These are phyloP conservation scores for Monosporascus ibericus DNA, from an alignment of 2,329 filamentous ascomycete genomes.

Conservation along the genomic window DNA sequence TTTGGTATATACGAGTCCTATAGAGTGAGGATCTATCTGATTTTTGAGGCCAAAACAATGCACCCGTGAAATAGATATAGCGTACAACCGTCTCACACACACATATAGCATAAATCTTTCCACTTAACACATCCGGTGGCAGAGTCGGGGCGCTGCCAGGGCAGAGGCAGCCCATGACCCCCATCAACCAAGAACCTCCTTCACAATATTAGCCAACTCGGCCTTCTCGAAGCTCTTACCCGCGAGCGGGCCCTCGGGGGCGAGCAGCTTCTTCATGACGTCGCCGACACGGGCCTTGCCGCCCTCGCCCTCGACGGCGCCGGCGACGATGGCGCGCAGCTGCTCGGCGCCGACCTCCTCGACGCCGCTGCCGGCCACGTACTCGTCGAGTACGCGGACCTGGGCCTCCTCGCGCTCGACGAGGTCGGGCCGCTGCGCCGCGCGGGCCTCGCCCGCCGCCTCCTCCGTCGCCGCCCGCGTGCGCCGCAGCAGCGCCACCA, in stretches of 20 bases:
- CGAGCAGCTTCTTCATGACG: slow-evolving; percentile 56
- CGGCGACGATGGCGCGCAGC: slow-evolving; percentile 46
- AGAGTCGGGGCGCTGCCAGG: too few relatives aligned
- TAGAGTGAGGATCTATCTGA: too few relatives aligned
- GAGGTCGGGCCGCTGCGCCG: slow-evolving; percentile 60
- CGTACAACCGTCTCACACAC: neutral
- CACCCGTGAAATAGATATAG: too few relatives aligned
- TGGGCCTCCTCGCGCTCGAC: slow-evolving; percentile 65
- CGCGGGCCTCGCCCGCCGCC: slow-evolving; percentile 57
- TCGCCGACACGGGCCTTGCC: slow-evolving; percentile 49
- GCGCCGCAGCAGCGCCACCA: slow-evolving; percentile 63
- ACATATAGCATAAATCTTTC: neutral
- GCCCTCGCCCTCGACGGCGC: slow-evolving; percentile 41
- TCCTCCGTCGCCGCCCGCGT: slow-evolving; percentile 51
- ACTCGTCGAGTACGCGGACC: slow-evolving; percentile 58
- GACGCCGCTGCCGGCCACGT: slow-evolving; percentile 53
- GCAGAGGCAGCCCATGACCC: too few relatives aligned
- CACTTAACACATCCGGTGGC: too few relatives aligned
- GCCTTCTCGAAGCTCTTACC: slow-evolving; percentile 60
- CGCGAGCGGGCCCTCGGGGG: slow-evolving; percentile 45
- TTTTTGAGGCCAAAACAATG: too few relatives aligned
- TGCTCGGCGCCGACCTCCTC: slow-evolving; percentile 53
- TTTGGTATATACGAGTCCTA: too few relatives aligned
- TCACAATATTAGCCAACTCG: slow-evolving; percentile 55
- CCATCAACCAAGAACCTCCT: slow-evolving; percentile 32